A percentile compares a stretch with the other conserved stretches of the same genome.
Conservation (phyloP, 164 flowering plant genomes). For the Dillenia turbinata region DNA sequence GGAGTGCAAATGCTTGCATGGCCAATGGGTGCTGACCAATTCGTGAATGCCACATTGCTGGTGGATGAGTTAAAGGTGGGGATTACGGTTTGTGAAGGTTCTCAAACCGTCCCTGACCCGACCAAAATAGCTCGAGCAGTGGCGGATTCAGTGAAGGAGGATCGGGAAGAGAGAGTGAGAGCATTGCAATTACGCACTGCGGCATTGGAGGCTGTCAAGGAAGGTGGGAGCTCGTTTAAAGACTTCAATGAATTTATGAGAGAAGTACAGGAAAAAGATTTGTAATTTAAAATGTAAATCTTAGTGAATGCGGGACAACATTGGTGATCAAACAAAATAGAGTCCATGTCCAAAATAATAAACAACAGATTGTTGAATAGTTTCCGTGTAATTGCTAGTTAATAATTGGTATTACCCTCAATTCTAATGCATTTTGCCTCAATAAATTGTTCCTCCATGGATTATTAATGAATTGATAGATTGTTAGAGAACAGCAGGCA, state of each 20-base stretch:
- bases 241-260: slow-evolving; percentile 19
- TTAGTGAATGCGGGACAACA: no score
- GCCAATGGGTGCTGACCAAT: slow-evolving; percentile 57
- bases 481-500: no score
- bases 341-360: no score
- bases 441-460: no score
- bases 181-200: slow-evolving; percentile 16
- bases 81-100: slow-evolving; percentile 26
- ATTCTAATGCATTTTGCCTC: no score
- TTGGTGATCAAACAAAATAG: no score
- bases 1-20: slow-evolving; percentile 46
- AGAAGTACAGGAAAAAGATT: not conserved
- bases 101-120: slow-evolving; percentile 22
- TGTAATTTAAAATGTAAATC: no score
- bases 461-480: no score
- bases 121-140: slow-evolving; percentile 18
- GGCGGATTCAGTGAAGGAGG: slow-evolving; percentile 16
- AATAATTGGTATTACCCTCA: no score
- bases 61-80: slow-evolving; percentile 33
- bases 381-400: no score
- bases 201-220: slow-evolving; percentile 13
- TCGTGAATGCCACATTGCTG: slow-evolving; percentile 28
- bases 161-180: not conserved
- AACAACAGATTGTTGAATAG: no score
- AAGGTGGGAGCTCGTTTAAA: slow-evolving; percentile 23